Percentiles rank a stretch among this genome's conserved stretches.
Evolutionary conservation across 164 flowering plant species (phyloP).

Genomic region (Brasenia schreberi): DNA sequence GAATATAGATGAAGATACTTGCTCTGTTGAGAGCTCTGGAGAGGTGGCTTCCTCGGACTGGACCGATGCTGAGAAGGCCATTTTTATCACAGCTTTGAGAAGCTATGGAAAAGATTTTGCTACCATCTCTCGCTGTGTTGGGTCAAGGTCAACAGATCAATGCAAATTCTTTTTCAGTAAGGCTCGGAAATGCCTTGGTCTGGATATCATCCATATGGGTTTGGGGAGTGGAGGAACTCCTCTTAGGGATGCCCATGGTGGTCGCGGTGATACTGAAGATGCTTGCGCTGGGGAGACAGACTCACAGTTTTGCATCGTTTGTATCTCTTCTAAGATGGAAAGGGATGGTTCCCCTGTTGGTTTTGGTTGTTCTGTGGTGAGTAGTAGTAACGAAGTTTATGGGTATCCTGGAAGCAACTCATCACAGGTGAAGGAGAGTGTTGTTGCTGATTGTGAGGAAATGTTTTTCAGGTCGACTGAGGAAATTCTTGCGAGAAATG

Average conservation of each 20-base stretch:
- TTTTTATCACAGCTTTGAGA: conserved; percentile 54
- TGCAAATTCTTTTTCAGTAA: conserved; percentile 89
- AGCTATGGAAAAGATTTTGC: conserved; percentile 73
- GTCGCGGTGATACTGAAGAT: conserved; percentile 65
- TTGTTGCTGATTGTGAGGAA: conserved; percentile 5
- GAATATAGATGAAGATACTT: conserved; percentile 34
- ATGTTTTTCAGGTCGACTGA: conserved; percentile 3
- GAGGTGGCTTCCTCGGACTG: conserved; percentile 70
- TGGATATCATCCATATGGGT: conserved; percentile 39
- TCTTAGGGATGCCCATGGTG: conserved; percentile 46
- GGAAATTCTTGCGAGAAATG: conserved; percentile 6
- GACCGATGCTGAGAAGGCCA: conserved; percentile 88
- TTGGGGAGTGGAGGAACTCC: conserved; percentile 23
- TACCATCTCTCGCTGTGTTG: conserved; percentile 49
- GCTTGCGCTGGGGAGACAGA: conserved; percentile 45
- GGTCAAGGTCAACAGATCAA: conserved; percentile 67
- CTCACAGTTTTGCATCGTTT: conserved; percentile 35
- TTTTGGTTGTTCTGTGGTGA: conserved; percentile 5
- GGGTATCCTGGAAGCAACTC: conserved; percentile 9
- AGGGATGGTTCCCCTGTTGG: conserved; percentile 20
- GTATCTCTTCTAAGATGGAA: conserved; percentile 32
- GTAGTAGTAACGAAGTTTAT: conserved; percentile 14
- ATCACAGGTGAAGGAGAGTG: conserved; percentile 2
- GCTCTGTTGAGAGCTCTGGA: conserved; percentile 89
- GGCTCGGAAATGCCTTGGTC: conserved; percentile 73